phyloP scores from a whole-genome alignment of 2,329 filamentous ascomycete species.

The Ophiognomonia clavigignenti-juglandacearum region DNA sequence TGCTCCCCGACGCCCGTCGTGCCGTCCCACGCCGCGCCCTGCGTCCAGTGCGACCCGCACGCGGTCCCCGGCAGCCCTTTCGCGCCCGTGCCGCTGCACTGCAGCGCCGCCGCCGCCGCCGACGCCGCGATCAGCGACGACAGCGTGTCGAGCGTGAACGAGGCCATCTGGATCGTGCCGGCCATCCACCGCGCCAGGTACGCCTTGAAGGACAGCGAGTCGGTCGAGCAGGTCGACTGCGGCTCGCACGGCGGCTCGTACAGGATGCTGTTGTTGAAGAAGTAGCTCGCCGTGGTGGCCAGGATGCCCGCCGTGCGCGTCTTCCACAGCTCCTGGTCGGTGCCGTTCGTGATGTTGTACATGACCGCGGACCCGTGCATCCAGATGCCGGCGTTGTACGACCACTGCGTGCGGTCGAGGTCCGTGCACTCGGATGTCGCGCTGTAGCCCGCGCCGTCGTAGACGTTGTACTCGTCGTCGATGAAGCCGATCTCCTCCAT shows the following conservation, averaged over 20 bases:
- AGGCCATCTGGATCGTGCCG: conserved; percentile 54
- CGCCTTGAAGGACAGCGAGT: conserved; percentile 70
- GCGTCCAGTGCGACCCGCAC: conserved; percentile 61
- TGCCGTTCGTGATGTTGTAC: conserved; percentile 59
- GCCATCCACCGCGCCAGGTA: conserved; percentile 62
- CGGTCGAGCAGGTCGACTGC: conserved; percentile 55
- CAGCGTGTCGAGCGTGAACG: conserved; percentile 49
- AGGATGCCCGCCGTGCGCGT: conserved; percentile 50
- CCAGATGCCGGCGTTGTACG: conserved; percentile 60
- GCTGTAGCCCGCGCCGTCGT: conserved; percentile 53
- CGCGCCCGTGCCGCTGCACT: conserved; percentile 53
- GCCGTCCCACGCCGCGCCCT: conserved; percentile 40
- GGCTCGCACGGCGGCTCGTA: conserved; percentile 63
- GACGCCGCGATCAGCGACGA: conserved; percentile 52
- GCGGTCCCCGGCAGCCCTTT: conserved; percentile 47
- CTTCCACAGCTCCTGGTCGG: conserved; percentile 43
- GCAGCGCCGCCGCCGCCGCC: conserved; percentile 53
- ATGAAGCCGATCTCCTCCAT: conserved; percentile 47
- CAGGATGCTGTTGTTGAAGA: conserved; percentile 53
- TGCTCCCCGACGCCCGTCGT: conserved; percentile 54
- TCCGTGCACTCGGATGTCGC: conserved; percentile 49
- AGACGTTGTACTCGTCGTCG: conserved; percentile 51
- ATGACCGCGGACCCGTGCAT: conserved; percentile 61
- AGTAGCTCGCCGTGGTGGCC: conserved; percentile 39
- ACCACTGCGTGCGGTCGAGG: conserved; percentile 58